Evolutionary conservation across 2,329 filamentous ascomycete species (phyloP), one percentile per base, ranked within the genome.

Genomic region (Alternaria viburni): DNA sequence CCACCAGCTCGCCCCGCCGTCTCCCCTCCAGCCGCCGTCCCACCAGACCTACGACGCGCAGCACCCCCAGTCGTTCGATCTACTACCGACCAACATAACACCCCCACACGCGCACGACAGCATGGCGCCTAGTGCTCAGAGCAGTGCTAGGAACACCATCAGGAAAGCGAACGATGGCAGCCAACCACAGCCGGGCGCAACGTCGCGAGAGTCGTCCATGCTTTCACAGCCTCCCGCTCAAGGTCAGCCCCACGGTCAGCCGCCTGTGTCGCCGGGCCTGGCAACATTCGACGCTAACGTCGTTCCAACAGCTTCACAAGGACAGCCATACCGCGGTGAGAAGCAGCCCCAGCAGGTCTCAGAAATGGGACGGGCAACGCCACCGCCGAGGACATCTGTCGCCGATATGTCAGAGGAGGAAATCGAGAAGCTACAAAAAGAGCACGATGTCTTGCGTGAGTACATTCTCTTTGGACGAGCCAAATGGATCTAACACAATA

Each of bases 401-500:
- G 77, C 79, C 50, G 82, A 84, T 19, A 81, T 84, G 81, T 78
- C 80, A 6, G 82, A 84, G 11, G 83, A 85, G 15, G 83, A 85
- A 17, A 71, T 84, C 43, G 75, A 75, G 28, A 80, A 83, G 67
- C 70, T 86, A 68, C 69, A 82, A 57, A 85, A 84, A 63, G 83
- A 86, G 30, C 82, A 85, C 66, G 84, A 84, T 52, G 81, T 84
- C 61, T 72, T 85, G 64, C 82, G 83, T 85, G 76, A 79, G 82
- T 68, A 21, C 26, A 9, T 30, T 41, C 10, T 8, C 41, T 9
- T 5, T 6, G 3, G 4, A 36, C 30, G 54, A 13, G 15, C 30
- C 25, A 23, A 21, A 32, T 12, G 6, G 61, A 46, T 36, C 61
- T 62, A 52, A 67, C 56, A 30, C 41, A 28, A 49, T 63, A 62